A percentile compares a stretch with the other conserved stretches of the same genome.
Evolutionary conservation across 441 rosid species (phyloP).

Genomic region (Dalechampia spathulata): DNA sequence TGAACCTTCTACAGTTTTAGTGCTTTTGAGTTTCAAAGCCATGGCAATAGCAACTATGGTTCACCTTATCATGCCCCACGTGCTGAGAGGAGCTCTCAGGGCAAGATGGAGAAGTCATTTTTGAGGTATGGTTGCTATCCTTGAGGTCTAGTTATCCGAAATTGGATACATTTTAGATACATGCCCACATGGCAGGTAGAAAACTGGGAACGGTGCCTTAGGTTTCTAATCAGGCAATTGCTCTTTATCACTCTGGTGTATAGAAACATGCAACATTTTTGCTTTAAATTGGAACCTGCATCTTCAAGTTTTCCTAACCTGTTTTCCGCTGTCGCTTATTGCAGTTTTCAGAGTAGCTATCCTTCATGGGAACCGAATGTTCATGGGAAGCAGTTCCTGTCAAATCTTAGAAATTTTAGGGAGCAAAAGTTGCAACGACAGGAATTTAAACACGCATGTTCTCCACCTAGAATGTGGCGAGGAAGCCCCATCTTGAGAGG

Average conservation of each 20-base stretch:
- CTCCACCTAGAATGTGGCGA: conserved; percentile 43
- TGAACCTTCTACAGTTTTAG: conserved; percentile 70
- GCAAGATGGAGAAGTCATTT: conserved; percentile 98
- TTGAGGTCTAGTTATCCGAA: too few species aligned
- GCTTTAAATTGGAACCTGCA: neutral
- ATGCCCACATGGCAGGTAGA: too few species aligned
- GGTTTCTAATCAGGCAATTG: too few species aligned
- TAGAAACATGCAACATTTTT: too few species aligned
- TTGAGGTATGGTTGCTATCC: conserved; percentile 71
- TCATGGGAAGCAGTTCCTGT: conserved; percentile 73
- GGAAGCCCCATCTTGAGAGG: conserved; percentile 39
- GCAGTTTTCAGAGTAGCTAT: conserved; percentile 87
- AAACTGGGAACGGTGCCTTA: too few species aligned
- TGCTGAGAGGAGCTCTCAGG: conserved; percentile 79
- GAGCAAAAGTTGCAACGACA: conserved; percentile 59
- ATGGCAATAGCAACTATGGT: conserved; percentile 84
- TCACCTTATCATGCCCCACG: conserved; percentile 52
- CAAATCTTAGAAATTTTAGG: conserved; percentile 67
- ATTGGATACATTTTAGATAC: too few species aligned
- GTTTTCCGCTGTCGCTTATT: conserved; percentile 6
- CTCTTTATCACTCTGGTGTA: too few species aligned
- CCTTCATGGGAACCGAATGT: conserved; percentile 82
- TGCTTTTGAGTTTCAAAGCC: conserved; percentile 73
- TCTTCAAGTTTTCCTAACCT: neutral
- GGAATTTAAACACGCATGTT: conserved; percentile 29